These are phyloP conservation scores for Nemania abortiva DNA, from an alignment of 2,329 filamentous ascomycete species.

Conservation along the genomic window DNA sequence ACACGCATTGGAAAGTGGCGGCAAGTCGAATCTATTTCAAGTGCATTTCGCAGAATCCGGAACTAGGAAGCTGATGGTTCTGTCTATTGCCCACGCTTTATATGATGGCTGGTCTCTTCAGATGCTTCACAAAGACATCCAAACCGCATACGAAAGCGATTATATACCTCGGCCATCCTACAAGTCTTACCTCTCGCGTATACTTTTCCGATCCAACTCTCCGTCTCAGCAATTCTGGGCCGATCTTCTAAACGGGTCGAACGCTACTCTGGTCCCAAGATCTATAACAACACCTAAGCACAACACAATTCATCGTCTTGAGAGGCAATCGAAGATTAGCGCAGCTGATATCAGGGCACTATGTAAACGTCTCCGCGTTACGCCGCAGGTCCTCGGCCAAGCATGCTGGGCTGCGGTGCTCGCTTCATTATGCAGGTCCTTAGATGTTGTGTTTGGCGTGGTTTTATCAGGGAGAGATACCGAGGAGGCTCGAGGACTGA, in stretches of 20 bases:
- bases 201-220: constrained; percentile 58
- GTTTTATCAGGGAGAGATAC: constrained; percentile 88
- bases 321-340: constrained; percentile 59
- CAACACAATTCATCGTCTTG: constrained; percentile 54
- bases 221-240: constrained; percentile 76
- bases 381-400: constrained; percentile 80
- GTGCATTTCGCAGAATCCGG: constrained; percentile 57
- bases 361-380: constrained; percentile 76
- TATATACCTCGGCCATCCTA: constrained; percentile 60
- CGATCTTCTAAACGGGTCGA: constrained; percentile 69
- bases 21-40: constrained; percentile 60
- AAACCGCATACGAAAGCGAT: constrained; percentile 68
- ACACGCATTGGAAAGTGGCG: constrained; percentile 55
- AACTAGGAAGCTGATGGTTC: constrained; percentile 58
- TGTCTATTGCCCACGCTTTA: constrained; percentile 86
- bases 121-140: constrained; percentile 78
- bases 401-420: constrained; percentile 80
- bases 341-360: constrained; percentile 63
- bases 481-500: constrained; percentile 72
- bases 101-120: constrained; percentile 90
- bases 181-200: constrained; percentile 65
- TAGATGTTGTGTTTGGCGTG: constrained; percentile 85
- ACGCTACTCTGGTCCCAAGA: constrained; percentile 52
- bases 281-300: neutral
- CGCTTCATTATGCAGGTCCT: constrained; percentile 68